Percentiles rank a stretch among this genome's conserved stretches.
Evolutionary conservation across 2,329 filamentous ascomycete genomes (phyloP).

Genomic region (Claviceps capensis): DNA sequence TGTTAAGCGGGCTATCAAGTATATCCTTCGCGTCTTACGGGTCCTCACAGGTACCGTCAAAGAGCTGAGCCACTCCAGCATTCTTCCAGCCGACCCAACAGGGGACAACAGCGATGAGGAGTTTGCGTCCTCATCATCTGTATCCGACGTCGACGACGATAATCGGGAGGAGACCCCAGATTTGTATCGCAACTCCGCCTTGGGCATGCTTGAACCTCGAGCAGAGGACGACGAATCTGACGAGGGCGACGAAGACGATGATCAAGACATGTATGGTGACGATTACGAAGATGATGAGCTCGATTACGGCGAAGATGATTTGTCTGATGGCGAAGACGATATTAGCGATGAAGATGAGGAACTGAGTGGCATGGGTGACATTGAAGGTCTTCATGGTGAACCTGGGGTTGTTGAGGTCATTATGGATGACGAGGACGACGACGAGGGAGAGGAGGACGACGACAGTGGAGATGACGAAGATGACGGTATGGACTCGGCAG

Average conservation of each 20-base stretch:
- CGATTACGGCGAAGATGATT: constrained; percentile 74
- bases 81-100: constrained; percentile 52
- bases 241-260: constrained; percentile 57
- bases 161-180: constrained; percentile 91
- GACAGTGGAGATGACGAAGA: constrained; percentile 44
- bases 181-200: constrained; percentile 86
- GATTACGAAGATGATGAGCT: constrained; percentile 87
- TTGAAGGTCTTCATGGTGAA: constrained; percentile 59
- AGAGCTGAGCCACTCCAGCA: constrained; percentile 66
- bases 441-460: constrained; percentile 39
- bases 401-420: constrained; percentile 59
- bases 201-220: constrained; percentile 84
- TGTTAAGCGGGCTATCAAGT: constrained; percentile 89
- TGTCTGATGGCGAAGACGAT: constrained; percentile 70
- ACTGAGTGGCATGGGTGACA: constrained; percentile 68
- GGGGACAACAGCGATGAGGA: constrained; percentile 69
- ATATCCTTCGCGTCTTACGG: constrained; percentile 82
- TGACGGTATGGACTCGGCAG: constrained; percentile 29
- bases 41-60: constrained; percentile 79
- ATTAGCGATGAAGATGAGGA: constrained; percentile 85
- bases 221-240: constrained; percentile 73
- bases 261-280: constrained; percentile 87
- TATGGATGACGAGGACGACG: constrained; percentile 57
- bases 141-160: constrained; percentile 68
- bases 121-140: constrained; percentile 72